Conservation (phyloP, 768 basidiomycete species). For the Pisolithus marmoratus region DNA sequence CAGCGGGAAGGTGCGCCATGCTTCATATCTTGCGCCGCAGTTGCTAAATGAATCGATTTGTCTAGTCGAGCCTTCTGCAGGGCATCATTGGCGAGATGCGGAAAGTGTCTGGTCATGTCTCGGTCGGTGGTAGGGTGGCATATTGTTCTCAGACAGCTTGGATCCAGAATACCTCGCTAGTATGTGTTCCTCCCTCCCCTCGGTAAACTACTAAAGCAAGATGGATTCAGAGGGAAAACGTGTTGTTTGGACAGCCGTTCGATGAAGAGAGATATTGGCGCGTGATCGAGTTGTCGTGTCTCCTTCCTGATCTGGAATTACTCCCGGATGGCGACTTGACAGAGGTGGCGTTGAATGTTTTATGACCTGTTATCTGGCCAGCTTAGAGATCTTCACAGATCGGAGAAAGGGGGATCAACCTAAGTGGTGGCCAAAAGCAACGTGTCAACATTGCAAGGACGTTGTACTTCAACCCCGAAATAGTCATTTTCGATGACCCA, state of each 20-base stretch:
- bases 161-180: slow-evolving; percentile 68
- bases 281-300: slow-evolving; percentile 50
- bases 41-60: neutral
- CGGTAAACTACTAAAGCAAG: neutral
- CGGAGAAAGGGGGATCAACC: slow-evolving; percentile 65
- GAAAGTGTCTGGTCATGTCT: slow-evolving; percentile 42
- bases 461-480: slow-evolving; percentile 58
- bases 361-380: neutral
- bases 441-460: slow-evolving; percentile 67
- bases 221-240: slow-evolving; percentile 49
- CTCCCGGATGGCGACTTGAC: slow-evolving; percentile 69
- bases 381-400: slow-evolving; percentile 36
- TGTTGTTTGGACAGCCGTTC: slow-evolving; percentile 60
- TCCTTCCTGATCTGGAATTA: slow-evolving; percentile 58
- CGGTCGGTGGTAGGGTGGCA: slow-evolving; percentile 58
- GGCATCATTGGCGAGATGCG: slow-evolving; percentile 72
- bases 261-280: slow-evolving; percentile 65
- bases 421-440: slow-evolving; percentile 64
- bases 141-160: slow-evolving; percentile 74
- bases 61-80: slow-evolving; percentile 48
- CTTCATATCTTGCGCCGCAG: neutral
- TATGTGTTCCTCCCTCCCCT: slow-evolving; percentile 13
- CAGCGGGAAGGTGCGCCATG: slow-evolving; percentile 44
- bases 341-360: slow-evolving; percentile 38
- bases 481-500: slow-evolving; percentile 60